These are phyloP conservation scores for Xylaria curta DNA, from an alignment of 495 filamentous ascomycete genomes.

Conservation along the genomic window DNA sequence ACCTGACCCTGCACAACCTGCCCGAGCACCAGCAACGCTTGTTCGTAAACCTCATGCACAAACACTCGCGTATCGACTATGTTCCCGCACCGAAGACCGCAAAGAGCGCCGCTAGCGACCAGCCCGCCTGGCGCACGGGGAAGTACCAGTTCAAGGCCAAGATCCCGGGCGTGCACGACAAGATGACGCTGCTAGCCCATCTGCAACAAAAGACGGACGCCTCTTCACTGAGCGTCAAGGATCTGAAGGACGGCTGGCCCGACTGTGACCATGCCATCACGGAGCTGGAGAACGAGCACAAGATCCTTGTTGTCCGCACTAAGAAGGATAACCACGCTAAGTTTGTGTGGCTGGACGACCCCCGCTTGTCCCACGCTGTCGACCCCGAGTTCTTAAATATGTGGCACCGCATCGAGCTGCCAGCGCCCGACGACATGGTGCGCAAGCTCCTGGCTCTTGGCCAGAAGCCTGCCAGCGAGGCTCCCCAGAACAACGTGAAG, in stretches of 20 bases:
- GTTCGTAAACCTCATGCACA: constrained; percentile 57
- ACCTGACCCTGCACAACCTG: constrained; percentile 69
- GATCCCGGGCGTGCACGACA: constrained; percentile 74
- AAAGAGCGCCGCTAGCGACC: constrained; percentile 41
- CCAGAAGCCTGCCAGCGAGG: constrained; percentile 79
- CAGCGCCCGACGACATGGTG: constrained; percentile 74
- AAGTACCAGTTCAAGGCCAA: constrained; percentile 80
- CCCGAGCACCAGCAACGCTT: constrained; percentile 49
- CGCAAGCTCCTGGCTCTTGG: constrained; percentile 73
- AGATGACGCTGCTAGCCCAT: constrained; percentile 75
- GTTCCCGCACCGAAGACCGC: constrained; percentile 63
- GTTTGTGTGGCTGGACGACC: constrained; percentile 88
- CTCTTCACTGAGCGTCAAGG: constrained; percentile 78
- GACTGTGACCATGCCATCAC: constrained; percentile 78
- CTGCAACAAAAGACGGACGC: constrained; percentile 84
- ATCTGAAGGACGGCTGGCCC: constrained; percentile 94
- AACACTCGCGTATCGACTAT: constrained; percentile 73
- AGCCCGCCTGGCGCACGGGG: constrained; percentile 58
- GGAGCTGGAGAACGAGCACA: constrained; percentile 76
- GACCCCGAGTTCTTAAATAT: constrained; percentile 82
- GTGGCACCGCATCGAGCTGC: constrained; percentile 83
- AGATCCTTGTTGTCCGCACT: constrained; percentile 82
- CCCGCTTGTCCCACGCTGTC: constrained; percentile 73
- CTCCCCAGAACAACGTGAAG: constrained; percentile 65
- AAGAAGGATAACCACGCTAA: constrained; percentile 90